These are phyloP conservation scores for Phyllosticta paracitricarpa DNA, from an alignment of 2,329 filamentous ascomycete genomes.

Conservation along the genomic window DNA sequence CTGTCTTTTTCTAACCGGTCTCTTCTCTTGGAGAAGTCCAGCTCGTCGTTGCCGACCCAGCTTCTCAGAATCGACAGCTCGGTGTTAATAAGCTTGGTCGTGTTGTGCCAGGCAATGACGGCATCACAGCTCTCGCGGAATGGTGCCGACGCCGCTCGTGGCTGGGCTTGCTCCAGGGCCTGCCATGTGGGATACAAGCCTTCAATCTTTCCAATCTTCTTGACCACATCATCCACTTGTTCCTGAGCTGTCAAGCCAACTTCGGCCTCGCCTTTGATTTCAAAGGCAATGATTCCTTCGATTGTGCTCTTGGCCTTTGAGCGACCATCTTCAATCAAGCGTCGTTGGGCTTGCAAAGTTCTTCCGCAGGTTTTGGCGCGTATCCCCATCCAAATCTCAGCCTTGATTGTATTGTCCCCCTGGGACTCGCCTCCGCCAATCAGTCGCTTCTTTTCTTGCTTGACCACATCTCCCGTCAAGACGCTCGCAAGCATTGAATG, in stretches of 20 bases:
- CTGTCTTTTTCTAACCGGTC: conserved; percentile 57
- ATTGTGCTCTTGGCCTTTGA: conserved; percentile 61
- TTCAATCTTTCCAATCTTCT: conserved; percentile 84
- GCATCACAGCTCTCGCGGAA: conserved; percentile 80
- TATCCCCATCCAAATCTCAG: conserved; percentile 80
- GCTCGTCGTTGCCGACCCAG: conserved; percentile 93
- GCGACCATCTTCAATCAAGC: conserved; percentile 79
- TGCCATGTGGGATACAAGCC: conserved; percentile 72
- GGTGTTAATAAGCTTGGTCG: conserved; percentile 89
- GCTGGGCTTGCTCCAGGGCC: conserved; percentile 64
- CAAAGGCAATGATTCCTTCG: conserved; percentile 84
- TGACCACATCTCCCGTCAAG: conserved; percentile 89
- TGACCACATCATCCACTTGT: conserved; percentile 82
- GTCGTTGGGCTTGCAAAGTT: conserved; percentile 71
- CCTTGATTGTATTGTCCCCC: conserved; percentile 55
- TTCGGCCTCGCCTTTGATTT: conserved; percentile 88
- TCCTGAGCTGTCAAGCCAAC: conserved; percentile 78
- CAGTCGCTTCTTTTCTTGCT: conserved; percentile 92
- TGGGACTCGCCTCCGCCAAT: conserved; percentile 72
- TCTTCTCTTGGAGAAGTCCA: conserved; percentile 76
- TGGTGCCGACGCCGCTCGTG: conserved; percentile 61
- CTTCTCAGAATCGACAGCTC: conserved; percentile 83
- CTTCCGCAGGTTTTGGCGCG: conserved; percentile 76
- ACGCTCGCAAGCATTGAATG: conserved; percentile 96
- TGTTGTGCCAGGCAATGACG: conserved; percentile 94